phyloP scores from a whole-genome alignment of 495 filamentous ascomycete genomes.

The Tuber calosporum region DNA sequence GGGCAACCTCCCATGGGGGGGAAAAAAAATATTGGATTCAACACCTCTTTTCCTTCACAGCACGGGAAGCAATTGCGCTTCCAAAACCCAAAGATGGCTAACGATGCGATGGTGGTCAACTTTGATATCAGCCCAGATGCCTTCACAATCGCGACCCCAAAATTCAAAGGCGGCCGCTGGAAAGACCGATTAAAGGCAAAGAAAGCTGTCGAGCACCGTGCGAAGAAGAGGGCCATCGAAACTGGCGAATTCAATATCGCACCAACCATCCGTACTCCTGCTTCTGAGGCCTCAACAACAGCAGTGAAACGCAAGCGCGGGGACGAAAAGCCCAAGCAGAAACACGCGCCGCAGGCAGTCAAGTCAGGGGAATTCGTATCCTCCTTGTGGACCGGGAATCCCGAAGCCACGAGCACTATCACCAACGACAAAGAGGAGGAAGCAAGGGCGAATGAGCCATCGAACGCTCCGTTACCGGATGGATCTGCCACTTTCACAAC shows the following conservation, averaged over 20 bases:
- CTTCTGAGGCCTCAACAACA: slow-evolving; percentile 20
- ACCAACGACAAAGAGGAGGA: slow-evolving; percentile 44
- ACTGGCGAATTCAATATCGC: slow-evolving; percentile 26
- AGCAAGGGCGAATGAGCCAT: slow-evolving; percentile 58
- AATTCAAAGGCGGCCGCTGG: slow-evolving; percentile 86
- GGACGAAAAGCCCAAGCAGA: slow-evolving; percentile 8
- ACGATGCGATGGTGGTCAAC: slow-evolving; percentile 92
- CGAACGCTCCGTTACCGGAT: slow-evolving; percentile 82
- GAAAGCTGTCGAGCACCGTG: slow-evolving; percentile 55
- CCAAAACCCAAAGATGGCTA: slow-evolving; percentile 56
- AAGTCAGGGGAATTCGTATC: slow-evolving; percentile 62
- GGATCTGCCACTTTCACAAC: slow-evolving; percentile 75
- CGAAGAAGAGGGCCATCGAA: slow-evolving; percentile 42
- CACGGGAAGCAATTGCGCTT: not conserved
- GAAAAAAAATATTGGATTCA: not conserved
- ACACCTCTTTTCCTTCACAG: not conserved
- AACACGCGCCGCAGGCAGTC: slow-evolving; percentile 3
- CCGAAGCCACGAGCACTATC: slow-evolving; percentile 47
- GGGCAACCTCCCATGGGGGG: not conserved
- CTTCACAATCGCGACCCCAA: slow-evolving; percentile 48
- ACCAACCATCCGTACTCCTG: slow-evolving; percentile 15
- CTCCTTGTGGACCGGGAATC: slow-evolving; percentile 85
- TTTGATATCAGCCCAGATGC: slow-evolving; percentile 64
- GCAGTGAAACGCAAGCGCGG: slow-evolving; percentile 27
- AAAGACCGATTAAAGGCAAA: slow-evolving; percentile 76